Evolutionary conservation across 805 yeast species (phyloP), one percentile per base, ranked within the genome.

Genomic region (Sugiyamaella marilandica): DNA sequence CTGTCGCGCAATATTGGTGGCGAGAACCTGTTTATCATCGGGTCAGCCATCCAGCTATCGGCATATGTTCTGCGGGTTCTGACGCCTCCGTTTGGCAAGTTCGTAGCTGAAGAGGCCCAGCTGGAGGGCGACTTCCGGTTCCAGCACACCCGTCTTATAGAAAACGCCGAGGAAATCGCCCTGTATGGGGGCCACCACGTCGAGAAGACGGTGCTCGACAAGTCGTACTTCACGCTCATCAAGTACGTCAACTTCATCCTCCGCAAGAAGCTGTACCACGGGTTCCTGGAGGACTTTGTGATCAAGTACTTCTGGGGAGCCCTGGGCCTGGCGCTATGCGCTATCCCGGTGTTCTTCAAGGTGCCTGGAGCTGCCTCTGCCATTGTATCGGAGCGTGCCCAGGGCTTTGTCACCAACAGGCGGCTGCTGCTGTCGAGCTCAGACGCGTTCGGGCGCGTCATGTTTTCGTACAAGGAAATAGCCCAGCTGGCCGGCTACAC

Each of bases 301-400:
- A 91, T 91, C 56, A 91, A 91, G 70, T 91, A 91, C 69, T 81
- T 89, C 47, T 85, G 97, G 91, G 98, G 98, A 56, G 98, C 97
- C 2, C 88, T 94, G 32, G 98, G 98, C 10, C 76, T 91, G 55
- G 80, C 84, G 0, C 74, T 91, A 46, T 91, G 97, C 69, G 83
- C 96, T 1, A 82, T 91, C 2, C 97, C 98, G 5, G 86, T 90
- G 1, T 91, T 91, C 65, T 79, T 82, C 63, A 74, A 76, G 55
- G 74, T 81, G 49, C 78, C 80, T 34, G 62, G 63, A 2, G 10
- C 56, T 29, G 78, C 80, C 1, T 55, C 57, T 18, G 59, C 46
- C 10, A 43, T 52, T n/a, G 58, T 50, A 5, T 61, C 65, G 1
- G 59, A 61, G 18, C 52, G 67, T 44, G 83, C 95, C 0, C 89